Conservation (phyloP, 139 green algal genomes). For the Chlorella sp. region DNA sequence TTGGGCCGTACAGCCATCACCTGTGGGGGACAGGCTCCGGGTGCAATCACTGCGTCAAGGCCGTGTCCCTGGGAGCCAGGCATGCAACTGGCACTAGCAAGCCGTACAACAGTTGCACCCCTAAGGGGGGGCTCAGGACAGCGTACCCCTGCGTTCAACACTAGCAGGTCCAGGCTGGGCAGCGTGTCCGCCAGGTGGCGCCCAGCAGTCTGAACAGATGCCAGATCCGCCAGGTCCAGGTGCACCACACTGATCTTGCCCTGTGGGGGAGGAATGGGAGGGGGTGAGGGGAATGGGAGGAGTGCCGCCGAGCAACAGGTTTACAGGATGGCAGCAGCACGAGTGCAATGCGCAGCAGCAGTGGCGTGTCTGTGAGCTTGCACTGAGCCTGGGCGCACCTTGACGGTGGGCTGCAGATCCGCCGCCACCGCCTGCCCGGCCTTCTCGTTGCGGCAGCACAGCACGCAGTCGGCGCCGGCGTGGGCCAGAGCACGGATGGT, state of each 20-base stretch:
- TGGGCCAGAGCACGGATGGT: conserved; percentile 59
- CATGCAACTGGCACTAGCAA: too few species aligned
- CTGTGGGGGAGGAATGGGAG: conserved; percentile 4
- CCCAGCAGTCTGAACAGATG: conserved; percentile 58
- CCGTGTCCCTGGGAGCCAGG: too few species aligned
- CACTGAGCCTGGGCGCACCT: not conserved
- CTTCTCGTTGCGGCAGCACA: conserved; percentile 64
- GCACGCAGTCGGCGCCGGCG: conserved; percentile 61
- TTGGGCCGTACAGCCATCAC: conserved; percentile 75
- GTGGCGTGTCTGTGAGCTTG: not conserved
- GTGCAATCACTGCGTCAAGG: too few species aligned
- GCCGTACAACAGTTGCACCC: too few species aligned
- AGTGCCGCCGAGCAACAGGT: too few species aligned
- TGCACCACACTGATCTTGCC: conserved; percentile 43
- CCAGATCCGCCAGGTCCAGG: conserved; percentile 75
- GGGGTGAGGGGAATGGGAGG: too few species aligned
- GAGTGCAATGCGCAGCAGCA: too few species aligned
- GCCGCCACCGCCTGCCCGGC: conserved; percentile 44
- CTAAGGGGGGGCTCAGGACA: too few species aligned
- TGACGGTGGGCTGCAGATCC: not conserved
- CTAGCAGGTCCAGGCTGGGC: conserved; percentile 69
- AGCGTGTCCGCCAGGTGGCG: conserved; percentile 50
- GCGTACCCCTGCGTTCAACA: conserved; percentile 75
- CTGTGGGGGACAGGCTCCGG: too few species aligned
- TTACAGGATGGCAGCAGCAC: too few species aligned